Conservation (phyloP, 1,284 basidiomycete genomes). For the Trichosporon sp. region DNA sequence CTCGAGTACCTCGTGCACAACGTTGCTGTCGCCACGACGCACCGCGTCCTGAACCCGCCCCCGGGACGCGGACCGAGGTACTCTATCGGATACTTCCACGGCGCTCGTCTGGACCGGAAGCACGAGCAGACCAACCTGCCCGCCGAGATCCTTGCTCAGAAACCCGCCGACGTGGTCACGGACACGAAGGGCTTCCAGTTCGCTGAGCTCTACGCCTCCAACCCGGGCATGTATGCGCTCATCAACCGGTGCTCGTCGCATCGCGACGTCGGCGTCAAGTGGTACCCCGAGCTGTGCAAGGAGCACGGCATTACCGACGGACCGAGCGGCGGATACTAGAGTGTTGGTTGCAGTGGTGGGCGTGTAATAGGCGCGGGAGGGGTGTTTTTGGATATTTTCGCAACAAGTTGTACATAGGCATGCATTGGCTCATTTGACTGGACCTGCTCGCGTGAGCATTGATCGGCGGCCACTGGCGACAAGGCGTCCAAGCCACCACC, state of each 20-base stretch:
- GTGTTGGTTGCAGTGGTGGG: too few relatives aligned
- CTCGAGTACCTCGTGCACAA: slow-evolving; percentile 88
- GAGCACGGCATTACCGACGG: slow-evolving; percentile 28
- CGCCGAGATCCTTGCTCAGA: slow-evolving; percentile 27
- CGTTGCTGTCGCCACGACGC: slow-evolving; percentile 80
- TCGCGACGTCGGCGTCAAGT: slow-evolving; percentile 32
- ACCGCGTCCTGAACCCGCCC: slow-evolving; percentile 71
- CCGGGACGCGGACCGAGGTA: slow-evolving; percentile 69
- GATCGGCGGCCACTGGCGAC: too few relatives aligned
- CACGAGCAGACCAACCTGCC: slow-evolving; percentile 26
- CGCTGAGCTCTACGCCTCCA: slow-evolving; percentile 29
- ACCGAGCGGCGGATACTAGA: slow-evolving; percentile 27
- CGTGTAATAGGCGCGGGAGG: not conserved
- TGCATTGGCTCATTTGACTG: not conserved
- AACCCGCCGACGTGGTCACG: slow-evolving; percentile 29
- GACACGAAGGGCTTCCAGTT: slow-evolving; percentile 34
- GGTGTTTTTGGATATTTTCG: not conserved
- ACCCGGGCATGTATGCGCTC: slow-evolving; percentile 29
- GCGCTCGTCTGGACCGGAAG: slow-evolving; percentile 28
- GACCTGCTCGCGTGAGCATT: not conserved
- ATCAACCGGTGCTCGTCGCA: slow-evolving; percentile 31
- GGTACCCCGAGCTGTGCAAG: slow-evolving; percentile 28
- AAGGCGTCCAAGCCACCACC: not conserved
- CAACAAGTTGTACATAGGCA: slow-evolving; percentile 7
- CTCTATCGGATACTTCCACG: slow-evolving; percentile 69